phyloP scores from a whole-genome alignment of 2,329 filamentous ascomycete genomes.

The Venturia pyrina region DNA sequence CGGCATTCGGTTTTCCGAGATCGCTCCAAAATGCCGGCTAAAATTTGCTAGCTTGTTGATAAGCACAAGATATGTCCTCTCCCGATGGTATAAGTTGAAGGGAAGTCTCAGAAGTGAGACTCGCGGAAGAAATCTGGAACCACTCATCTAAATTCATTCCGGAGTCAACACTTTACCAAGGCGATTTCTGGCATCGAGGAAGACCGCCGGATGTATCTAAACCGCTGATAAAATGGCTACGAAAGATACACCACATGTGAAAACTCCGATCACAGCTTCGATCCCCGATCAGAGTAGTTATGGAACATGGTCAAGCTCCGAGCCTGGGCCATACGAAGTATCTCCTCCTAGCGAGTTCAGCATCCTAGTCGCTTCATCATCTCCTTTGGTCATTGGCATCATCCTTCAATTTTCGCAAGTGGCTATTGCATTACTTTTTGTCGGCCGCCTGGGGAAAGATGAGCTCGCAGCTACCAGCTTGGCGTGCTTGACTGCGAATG shows the following conservation, averaged over 20 bases:
- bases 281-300: neutral
- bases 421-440: neutral
- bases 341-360: neutral
- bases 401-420: constrained; percentile 3
- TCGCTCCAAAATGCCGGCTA: neutral
- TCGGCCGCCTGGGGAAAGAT: neutral
- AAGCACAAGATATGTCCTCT: neutral
- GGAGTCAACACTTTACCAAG: no score
- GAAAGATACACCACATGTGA: neutral
- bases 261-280: neutral
- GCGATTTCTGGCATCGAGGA: no score
- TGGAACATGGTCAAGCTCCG: neutral
- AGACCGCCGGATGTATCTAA: neutral
- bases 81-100: neutral
- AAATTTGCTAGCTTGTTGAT: neutral
- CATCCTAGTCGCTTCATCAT: neutral
- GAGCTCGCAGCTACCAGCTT: constrained; percentile 2
- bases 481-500: constrained; percentile 4
- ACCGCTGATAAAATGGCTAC: neutral
- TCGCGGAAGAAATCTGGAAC: neutral
- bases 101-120: neutral
- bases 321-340: neutral
- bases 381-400: neutral
- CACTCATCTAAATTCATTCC: neutral
- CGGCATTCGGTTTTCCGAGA: constrained; percentile 3